Conservation (phyloP, 768 basidiomycete species). For the Hemileccinum impolitum region DNA sequence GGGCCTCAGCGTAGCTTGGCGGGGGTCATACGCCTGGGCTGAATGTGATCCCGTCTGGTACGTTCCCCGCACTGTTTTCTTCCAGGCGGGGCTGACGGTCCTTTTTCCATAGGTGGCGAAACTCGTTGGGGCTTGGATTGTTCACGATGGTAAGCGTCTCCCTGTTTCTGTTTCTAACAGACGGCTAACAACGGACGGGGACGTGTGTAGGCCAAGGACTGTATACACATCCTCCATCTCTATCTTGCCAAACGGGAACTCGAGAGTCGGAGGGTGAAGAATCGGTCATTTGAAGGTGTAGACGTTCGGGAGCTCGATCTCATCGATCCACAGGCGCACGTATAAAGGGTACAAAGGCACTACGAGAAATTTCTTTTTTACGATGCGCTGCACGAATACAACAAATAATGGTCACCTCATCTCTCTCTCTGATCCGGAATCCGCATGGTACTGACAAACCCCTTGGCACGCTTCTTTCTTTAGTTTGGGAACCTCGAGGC, state of each 20-base stretch:
- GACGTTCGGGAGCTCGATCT: slow-evolving; percentile 66
- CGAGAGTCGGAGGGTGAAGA: slow-evolving; percentile 64
- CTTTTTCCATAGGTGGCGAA: slow-evolving; percentile 49
- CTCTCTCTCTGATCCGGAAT: no score
- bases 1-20: slow-evolving; percentile 47
- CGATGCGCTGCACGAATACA: neutral
- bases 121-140: slow-evolving; percentile 62
- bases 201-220: slow-evolving; percentile 58
- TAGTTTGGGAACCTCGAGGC: no score
- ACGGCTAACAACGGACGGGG: neutral
- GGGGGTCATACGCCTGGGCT: slow-evolving; percentile 59
- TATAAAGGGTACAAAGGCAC: neutral
- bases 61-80: neutral
- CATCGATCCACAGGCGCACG: slow-evolving; percentile 34
- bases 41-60: slow-evolving; percentile 75
- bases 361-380: neutral
- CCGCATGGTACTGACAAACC: no score
- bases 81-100: neutral
- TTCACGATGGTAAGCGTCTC: slow-evolving; percentile 55
- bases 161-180: no score
- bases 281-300: slow-evolving; percentile 69
- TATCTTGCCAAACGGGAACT: slow-evolving; percentile 71
- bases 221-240: slow-evolving; percentile 61
- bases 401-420: no score
- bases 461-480: no score